Evolutionary conservation across 2,329 filamentous ascomycete species (phyloP), one percentile per base, ranked within the genome.

Genomic region (Mariannaea sp.): DNA sequence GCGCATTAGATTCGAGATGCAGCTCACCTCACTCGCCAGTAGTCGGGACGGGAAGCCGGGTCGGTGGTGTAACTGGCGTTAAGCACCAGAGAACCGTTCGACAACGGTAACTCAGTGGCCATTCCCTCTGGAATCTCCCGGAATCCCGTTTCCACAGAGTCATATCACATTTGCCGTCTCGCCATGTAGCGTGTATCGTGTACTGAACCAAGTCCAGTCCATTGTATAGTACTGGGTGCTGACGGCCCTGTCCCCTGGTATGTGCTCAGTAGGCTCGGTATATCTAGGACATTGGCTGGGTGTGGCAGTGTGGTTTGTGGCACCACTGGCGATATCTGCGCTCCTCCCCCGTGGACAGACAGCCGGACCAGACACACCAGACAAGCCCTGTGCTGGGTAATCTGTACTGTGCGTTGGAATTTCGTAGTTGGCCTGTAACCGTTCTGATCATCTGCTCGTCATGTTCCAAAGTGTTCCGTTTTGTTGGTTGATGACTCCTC

Each of bases 1-100:
- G 47, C 35, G 50, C 60, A 61, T 63, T 48, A 49, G 40, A 54
- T 45, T 49, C 38, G 12, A 29, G 51, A 54, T 54, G 45, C 51
- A 45, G 4, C 30, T 32, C 19, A 16, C 24, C 41, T 29, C 41
- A 52, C 41, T 8, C 9, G 26, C 14, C 30, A 39, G 3, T 10
- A 20, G 35, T 22, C 19, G 35, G 35, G 35, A 39, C 35, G 14
- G 22, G 35, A 48, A 48, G 16, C 45, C 38, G 30, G 38, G 38
- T 20, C 26, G 5, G 26, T 26, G 16, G n/a, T n/a, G n/a, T n/a
- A n/a, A n/a, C n/a, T 19, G 20, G 45, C 40, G 44, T 35, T 27
- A 38, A 35, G 32, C 44, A 22, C 14, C 22, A 24, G 20, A 20
- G 38, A 33, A 42, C 39, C 47, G 47, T 43, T 43, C 47, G 47